Evolutionary conservation across 176 grass and related monocot genomes (phyloP).

Genomic region (Zea mays): Zm-B73-REFERENCE-NAM-5.0 NC_050104.1:48010001-48010500

Average conservation of each 20-base stretch:
- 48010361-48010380: not conserved
- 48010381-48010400: constrained; percentile 82
- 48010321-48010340: not conserved
- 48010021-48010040: not conserved
- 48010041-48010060: not conserved
- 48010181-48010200: not conserved
- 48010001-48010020: constrained; percentile 64
- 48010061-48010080: not conserved
- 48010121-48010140: not conserved
- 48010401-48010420: constrained; percentile 73
- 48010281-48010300: constrained; percentile 82
- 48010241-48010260: constrained; percentile 69
- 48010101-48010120: not conserved
- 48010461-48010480: constrained; percentile 98
- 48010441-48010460: constrained; percentile 89
- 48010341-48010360: not conserved
- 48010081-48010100: not conserved
- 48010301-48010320: constrained; percentile 42
- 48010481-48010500: constrained; percentile 56
- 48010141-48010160: not conserved
- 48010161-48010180: constrained; percentile 1
- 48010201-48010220: constrained; percentile 66
- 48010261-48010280: constrained; percentile 89
- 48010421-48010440: constrained; percentile 94
- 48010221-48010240: constrained; percentile 86